phyloP scores from a whole-genome alignment of 345 rosid genomes.

The Passiflora organensis region DNA sequence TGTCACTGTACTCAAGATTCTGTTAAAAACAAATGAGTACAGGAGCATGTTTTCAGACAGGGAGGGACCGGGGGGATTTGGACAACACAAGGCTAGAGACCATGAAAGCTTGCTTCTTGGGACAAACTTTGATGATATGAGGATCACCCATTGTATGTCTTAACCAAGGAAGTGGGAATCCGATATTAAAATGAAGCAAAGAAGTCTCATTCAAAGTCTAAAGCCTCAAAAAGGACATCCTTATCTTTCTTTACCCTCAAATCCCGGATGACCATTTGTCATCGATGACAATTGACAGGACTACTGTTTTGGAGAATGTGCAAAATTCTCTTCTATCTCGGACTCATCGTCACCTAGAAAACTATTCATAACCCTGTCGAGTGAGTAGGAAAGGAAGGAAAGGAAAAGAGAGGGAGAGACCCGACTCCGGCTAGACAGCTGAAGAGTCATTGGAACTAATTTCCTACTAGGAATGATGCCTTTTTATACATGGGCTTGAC shows the following conservation, averaged over 20 bases:
- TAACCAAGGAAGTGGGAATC: not conserved
- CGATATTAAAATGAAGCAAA: not conserved
- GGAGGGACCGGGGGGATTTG: conserved; percentile 2
- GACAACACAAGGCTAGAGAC: not conserved
- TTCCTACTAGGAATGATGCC: not conserved
- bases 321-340: conserved; percentile 31
- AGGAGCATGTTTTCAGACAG: conserved; percentile 38
- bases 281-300: not conserved
- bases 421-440: conserved; percentile 20
- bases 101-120: not conserved
- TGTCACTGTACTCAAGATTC: no score
- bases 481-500: no score
- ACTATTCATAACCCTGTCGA: conserved; percentile 9
- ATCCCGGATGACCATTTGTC: conserved; percentile 44
- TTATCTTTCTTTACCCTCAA: conserved; percentile 42
- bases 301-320: conserved; percentile 29
- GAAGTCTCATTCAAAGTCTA: conserved; percentile 56
- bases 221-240: conserved; percentile 22
- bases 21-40: not conserved
- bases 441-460: not conserved
- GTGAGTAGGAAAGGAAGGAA: not conserved
- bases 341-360: no score
- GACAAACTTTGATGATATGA: not conserved
- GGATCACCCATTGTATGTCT: not conserved
- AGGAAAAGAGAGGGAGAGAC: no score